A percentile compares a stretch with the other conserved stretches of the same genome.
phyloP scores from a whole-genome alignment of 75 land plant species.

The Pseudotsuga menziesii region DNA sequence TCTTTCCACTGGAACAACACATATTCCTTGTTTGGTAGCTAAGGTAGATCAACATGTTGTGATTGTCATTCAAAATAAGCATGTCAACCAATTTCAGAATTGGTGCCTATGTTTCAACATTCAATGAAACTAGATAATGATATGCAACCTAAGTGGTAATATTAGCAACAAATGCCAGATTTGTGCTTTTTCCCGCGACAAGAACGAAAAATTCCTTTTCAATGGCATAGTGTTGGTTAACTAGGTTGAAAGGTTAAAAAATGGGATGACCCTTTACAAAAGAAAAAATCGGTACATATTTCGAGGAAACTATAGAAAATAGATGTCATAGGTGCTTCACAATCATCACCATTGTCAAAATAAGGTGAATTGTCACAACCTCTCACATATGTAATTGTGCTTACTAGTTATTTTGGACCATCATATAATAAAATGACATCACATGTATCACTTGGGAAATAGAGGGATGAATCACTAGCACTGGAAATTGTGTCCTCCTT shows the following conservation, averaged over 20 bases:
- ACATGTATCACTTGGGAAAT: constrained; percentile 23
- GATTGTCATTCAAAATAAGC: background rate
- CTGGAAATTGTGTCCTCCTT: constrained; percentile 34
- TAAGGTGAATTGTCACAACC: constrained; percentile 44
- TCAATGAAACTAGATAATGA: constrained; percentile 16
- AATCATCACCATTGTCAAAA: constrained; percentile 57
- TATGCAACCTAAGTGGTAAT: constrained; percentile 19
- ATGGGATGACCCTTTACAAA: constrained; percentile 51
- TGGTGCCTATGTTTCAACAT: constrained; percentile 41
- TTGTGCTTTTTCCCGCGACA: constrained; percentile 25
- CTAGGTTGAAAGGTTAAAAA: constrained; percentile 42
- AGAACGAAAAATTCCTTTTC: constrained; percentile 37
- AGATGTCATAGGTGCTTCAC: constrained; percentile 28
- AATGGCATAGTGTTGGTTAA: constrained; percentile 49
- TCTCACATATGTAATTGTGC: background rate
- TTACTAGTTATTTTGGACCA: constrained; percentile 38
- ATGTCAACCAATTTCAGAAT: constrained; percentile 54
- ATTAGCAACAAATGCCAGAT: constrained; percentile 26
- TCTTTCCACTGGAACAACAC: constrained; percentile 50
- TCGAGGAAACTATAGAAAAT: constrained; percentile 34
- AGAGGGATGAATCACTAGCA: constrained; percentile 53
- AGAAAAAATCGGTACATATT: constrained; percentile 51
- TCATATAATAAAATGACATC: constrained; percentile 29
- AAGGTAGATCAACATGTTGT: constrained; percentile 27
- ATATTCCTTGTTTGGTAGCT: background rate